Percentiles rank a stretch among this genome's conserved stretches.
Evolutionary conservation across 2,329 filamentous ascomycete species (phyloP).

Genomic region (Aspergillus fijiensis): DNA sequence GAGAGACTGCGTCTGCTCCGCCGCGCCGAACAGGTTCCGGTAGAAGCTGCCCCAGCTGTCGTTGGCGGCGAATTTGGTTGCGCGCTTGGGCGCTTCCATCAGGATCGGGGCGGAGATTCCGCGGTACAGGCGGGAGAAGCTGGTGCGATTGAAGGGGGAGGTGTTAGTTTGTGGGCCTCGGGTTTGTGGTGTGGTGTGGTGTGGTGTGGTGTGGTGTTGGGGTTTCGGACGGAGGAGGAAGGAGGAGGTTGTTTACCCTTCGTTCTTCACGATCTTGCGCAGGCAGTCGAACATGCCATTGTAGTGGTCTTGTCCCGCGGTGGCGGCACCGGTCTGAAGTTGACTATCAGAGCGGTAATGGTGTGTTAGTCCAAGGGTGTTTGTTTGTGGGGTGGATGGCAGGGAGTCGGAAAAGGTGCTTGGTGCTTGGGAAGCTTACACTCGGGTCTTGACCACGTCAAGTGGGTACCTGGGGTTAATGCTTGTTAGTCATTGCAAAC

Average conservation of each 20-base stretch:
- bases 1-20: conserved; percentile 87
- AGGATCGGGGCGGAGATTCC: conserved; percentile 94
- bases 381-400: background rate
- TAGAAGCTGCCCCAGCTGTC: conserved; percentile 97
- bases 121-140: conserved; percentile 86
- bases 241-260: conserved; percentile 66
- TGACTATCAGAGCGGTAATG: conserved; percentile 57
- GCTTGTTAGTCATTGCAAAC: background rate
- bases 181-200: background rate
- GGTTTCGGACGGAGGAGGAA: background rate
- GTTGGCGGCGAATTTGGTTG: conserved; percentile 98
- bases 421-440: conserved; percentile 59
- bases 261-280: conserved; percentile 91
- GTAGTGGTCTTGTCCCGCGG: conserved; percentile 75
- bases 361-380: conserved; percentile 1
- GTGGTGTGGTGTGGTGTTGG: background rate
- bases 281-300: conserved; percentile 99
- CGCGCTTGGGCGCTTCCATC: conserved; percentile 95
- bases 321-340: conserved; percentile 72
- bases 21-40: conserved; percentile 76
- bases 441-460: conserved; percentile 97
- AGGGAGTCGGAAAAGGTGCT: conserved; percentile 11
- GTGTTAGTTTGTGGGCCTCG: background rate
- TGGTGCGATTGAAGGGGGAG: conserved; percentile 35
- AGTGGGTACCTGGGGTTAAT: conserved; percentile 79